These are phyloP conservation scores for Citrus sp. DNA, from an alignment of 345 rosid genomes.

Conservation along the genomic window DNA sequence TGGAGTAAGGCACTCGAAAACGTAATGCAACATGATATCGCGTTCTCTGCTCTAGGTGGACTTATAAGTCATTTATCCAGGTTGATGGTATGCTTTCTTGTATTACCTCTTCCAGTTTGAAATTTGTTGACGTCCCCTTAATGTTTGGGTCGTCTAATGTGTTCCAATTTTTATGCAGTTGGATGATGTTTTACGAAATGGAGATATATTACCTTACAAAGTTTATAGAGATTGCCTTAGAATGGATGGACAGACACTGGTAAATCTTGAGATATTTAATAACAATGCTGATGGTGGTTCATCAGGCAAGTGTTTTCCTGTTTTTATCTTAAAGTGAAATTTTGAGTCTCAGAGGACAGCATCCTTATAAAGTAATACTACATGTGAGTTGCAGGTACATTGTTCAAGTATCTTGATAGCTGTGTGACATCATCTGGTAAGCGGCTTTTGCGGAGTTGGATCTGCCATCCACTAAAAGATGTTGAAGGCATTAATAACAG, in stretches of 20 bases:
- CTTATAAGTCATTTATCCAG: slow-evolving; percentile 75
- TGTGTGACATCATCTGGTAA: slow-evolving; percentile 81
- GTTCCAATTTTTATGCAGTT: slow-evolving; percentile 40
- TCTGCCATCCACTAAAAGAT: slow-evolving; percentile 91
- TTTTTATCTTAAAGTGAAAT: slow-evolving; percentile 1
- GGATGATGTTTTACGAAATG: slow-evolving; percentile 69
- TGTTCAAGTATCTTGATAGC: slow-evolving; percentile 77
- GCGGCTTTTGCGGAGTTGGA: slow-evolving; percentile 86
- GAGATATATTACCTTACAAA: slow-evolving; percentile 76
- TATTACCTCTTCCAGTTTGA: background rate
- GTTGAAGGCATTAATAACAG: slow-evolving; percentile 64
- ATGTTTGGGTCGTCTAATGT: background rate
- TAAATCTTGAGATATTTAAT: slow-evolving; percentile 84
- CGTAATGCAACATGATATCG: slow-evolving; percentile 41
- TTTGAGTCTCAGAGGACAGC: background rate
- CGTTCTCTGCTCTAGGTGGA: slow-evolving; percentile 76
- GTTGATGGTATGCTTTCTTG: slow-evolving; percentile 63
- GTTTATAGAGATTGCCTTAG: slow-evolving; percentile 79
- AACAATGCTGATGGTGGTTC: slow-evolving; percentile 79
- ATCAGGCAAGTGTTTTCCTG: slow-evolving; percentile 48
- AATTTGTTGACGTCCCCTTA: background rate
- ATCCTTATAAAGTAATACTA: background rate
- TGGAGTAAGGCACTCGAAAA: slow-evolving; percentile 50
- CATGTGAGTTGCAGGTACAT: slow-evolving; percentile 59
- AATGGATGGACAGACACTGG: slow-evolving; percentile 92